Base-by-base conservation (phyloP, 1,284 basidiomycete species). In the Meripilus lineatus region DNA sequence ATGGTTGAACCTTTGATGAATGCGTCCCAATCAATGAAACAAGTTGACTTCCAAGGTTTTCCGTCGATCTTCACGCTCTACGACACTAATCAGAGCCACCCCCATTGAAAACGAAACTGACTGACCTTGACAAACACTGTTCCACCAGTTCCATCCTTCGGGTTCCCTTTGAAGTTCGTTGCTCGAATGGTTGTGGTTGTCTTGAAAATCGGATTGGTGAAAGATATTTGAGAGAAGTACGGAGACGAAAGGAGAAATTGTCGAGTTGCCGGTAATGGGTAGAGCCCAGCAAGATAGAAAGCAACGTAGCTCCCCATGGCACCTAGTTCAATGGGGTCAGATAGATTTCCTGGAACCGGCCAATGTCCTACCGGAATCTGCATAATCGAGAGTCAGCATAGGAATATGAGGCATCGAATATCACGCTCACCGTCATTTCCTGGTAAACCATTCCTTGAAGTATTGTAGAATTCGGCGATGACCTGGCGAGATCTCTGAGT, bases 301-400 rank as follows among this genome's bases (percentile, higher is more conserved):
- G 72, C 67, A 2, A 72, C 77, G 49, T 79, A 83, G 50, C 79
- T 81, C 2, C 71, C 83, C 84, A 86, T 85, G 0, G 83, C 84
- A 36, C 47, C 50, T 15, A 47, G n/a, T n/a, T n/a, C n/a, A n/a
- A n/a, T n/a, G n/a, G n/a, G n/a, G n/a, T n/a, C n/a, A n/a, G n/a
- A n/a, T n/a, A n/a, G n/a, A n/a, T n/a, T n/a, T n/a, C n/a, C n/a
- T n/a, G n/a, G n/a, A n/a, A n/a, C n/a, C n/a, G n/a, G n/a, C n/a
- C n/a, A n/a, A n/a, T n/a, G n/a, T n/a, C 53, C 42, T 23, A 61
- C 70, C 70, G 15, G 71, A 72, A 50, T 72, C 69, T 66, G 42
- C 25, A 22, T 25, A 22, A 42, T 22, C 5, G 20, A 10, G 2
- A 28, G 45, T 37, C 18, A 50, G 25, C 26, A 11, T 24, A 13